phyloP scores from a whole-genome alignment of 306 rosid genomes.

The Rosa multiflora region DNA sequence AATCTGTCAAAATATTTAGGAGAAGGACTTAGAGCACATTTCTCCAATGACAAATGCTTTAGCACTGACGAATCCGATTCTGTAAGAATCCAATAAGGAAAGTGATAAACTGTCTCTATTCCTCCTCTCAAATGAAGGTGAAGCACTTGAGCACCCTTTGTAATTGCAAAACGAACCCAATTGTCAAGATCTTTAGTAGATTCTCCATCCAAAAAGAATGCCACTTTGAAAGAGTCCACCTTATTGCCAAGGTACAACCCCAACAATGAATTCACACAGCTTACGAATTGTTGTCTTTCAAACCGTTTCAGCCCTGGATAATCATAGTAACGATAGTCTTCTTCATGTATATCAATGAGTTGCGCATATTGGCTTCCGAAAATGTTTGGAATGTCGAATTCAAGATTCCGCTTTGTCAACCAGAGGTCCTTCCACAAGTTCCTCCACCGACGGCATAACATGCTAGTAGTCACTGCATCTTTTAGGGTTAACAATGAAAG shows the following conservation, averaged over 20 bases:
- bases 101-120: not conserved
- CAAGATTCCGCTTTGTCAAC: not conserved
- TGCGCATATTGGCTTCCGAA: not conserved
- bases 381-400: not conserved
- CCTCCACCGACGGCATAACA: not conserved
- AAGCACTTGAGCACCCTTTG: not conserved
- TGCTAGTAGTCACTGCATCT: not conserved
- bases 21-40: not conserved
- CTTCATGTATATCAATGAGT: not conserved
- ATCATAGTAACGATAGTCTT: not conserved
- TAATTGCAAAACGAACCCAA: conserved; percentile 3
- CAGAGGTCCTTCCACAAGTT: not conserved
- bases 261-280: not conserved
- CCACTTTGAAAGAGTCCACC: not conserved
- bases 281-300: not conserved
- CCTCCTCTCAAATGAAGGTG: not conserved
- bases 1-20: not conserved
- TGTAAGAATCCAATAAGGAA: not conserved
- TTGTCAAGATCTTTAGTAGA: not conserved
- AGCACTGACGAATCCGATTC: not conserved
- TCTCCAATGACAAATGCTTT: not conserved
- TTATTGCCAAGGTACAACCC: not conserved
- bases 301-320: not conserved
- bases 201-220: not conserved
- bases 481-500: not conserved